Conservation (phyloP, 2,329 filamentous ascomycete species). For the Setomelanomma holmii region DNA sequence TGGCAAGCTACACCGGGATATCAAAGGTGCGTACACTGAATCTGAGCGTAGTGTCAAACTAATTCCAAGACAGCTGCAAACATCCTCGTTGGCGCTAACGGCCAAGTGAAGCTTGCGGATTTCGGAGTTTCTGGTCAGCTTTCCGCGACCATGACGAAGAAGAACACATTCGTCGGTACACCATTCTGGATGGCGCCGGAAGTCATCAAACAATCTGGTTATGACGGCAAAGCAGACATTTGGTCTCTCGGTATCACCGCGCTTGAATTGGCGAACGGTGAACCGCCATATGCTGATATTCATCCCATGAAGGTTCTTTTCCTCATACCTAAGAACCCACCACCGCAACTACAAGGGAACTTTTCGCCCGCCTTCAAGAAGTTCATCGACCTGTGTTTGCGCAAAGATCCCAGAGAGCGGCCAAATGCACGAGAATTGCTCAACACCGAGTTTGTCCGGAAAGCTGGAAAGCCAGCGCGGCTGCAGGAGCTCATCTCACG, state of each 20-base stretch:
- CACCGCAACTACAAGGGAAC: conserved; percentile 70
- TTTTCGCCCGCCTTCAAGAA: conserved; percentile 59
- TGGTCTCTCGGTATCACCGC: conserved; percentile 97
- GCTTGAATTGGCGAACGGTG: conserved; percentile 87
- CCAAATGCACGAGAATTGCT: conserved; percentile 87
- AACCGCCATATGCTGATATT: conserved; percentile 94
- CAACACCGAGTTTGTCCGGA: conserved; percentile 87
- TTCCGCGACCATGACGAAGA: conserved; percentile 98
- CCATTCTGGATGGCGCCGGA: conserved; percentile 99
- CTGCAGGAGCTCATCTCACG: conserved; percentile 94
- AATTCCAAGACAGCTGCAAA: conserved; percentile 77
- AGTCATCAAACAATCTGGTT: conserved; percentile 97
- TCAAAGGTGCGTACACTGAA: conserved; percentile 72
- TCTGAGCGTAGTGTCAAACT: not conserved
- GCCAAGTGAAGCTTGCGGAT: conserved; percentile 95
- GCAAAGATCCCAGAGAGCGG: conserved; percentile 86
- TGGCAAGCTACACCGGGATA: conserved; percentile 94
- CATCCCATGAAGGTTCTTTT: conserved; percentile 99
- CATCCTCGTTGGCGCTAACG: conserved; percentile 84
- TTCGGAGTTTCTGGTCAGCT: conserved; percentile 97
- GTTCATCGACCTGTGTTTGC: conserved; percentile 71
- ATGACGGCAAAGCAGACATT: conserved; percentile 97
- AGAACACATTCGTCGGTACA: conserved; percentile 97
- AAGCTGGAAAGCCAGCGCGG: conserved; percentile 95
- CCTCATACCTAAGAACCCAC: conserved; percentile 91